A percentile compares a stretch with the other conserved stretches of the same genome.
These are phyloP conservation scores for Eustoma russellianum DNA, from an alignment of 257 asterid genomes.

Conservation along the genomic window DNA sequence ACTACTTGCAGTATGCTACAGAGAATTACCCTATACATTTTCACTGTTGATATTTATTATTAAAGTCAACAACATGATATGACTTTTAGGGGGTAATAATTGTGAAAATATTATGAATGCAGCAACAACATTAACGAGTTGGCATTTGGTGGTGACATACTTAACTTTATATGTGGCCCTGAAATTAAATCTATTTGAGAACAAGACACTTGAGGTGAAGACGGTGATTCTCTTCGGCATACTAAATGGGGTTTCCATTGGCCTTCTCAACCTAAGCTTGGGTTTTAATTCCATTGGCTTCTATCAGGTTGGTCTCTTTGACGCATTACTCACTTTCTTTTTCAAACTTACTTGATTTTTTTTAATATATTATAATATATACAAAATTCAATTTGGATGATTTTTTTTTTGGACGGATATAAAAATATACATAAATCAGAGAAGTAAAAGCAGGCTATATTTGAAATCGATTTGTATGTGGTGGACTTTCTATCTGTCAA, in stretches of 20 bases:
- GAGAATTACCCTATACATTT: too few relatives aligned
- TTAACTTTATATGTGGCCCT: slow-evolving; percentile 76
- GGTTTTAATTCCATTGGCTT: slow-evolving; percentile 92
- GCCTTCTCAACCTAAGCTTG: slow-evolving; percentile 80
- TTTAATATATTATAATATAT: neutral
- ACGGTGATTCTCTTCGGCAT: slow-evolving; percentile 60
- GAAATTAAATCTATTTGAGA: slow-evolving; percentile 65
- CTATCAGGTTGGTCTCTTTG: slow-evolving; percentile 48
- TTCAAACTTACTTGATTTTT: neutral
- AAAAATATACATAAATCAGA: too few relatives aligned
- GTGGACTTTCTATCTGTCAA: too few relatives aligned
- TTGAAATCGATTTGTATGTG: too few relatives aligned
- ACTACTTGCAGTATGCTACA: too few relatives aligned
- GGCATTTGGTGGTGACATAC: slow-evolving; percentile 93
- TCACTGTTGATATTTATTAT: too few relatives aligned
- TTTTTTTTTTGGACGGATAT: too few relatives aligned
- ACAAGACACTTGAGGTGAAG: slow-evolving; percentile 64
- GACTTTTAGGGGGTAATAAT: neutral
- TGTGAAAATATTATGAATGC: neutral
- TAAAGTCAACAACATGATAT: too few relatives aligned
- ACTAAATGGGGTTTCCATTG: slow-evolving; percentile 76
- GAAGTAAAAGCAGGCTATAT: too few relatives aligned
- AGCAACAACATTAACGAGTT: slow-evolving; percentile 93
- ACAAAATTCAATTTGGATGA: too few relatives aligned
- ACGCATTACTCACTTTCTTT: neutral